Evolutionary conservation across 2,329 filamentous ascomycete genomes (phyloP).

Genomic region (Colletotrichum sp.): DNA sequence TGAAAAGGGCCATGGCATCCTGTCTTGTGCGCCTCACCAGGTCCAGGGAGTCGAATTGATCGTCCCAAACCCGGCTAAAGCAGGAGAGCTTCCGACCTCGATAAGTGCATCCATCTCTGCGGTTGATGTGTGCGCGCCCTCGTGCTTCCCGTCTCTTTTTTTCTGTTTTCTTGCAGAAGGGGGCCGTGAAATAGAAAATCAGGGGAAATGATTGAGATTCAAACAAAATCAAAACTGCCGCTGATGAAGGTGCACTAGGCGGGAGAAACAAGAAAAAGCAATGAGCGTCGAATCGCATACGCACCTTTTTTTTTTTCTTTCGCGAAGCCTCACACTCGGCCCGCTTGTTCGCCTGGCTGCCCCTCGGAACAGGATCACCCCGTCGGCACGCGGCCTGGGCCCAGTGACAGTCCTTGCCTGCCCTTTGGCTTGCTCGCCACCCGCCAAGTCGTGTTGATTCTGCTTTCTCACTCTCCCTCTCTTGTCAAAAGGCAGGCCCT

Average conservation of each 20-base stretch:
- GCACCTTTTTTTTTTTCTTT: background rate
- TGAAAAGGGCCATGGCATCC: background rate
- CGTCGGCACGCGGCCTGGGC: constrained; percentile 4
- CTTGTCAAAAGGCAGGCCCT: background rate
- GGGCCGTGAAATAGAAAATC: background rate
- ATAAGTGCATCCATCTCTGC: background rate
- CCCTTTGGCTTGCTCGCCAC: background rate
- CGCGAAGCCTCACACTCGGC: constrained; percentile 16
- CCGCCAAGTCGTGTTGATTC: background rate
- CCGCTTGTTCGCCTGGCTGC: constrained; percentile 7
- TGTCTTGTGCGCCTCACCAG: constrained; percentile 2
- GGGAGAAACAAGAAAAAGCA: constrained; percentile 15
- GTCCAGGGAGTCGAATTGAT: background rate
- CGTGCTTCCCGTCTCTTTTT: background rate
- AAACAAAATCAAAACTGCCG: background rate
- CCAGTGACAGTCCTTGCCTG: constrained; percentile 1
- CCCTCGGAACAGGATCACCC: constrained; percentile 9
- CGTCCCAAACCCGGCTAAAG: background rate
- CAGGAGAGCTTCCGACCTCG: background rate
- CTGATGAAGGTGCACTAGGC: constrained; percentile 11
- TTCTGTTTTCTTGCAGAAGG: background rate
- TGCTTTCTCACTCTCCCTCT: background rate
- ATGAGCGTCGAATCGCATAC: constrained; percentile 1
- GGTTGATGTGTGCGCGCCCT: background rate
- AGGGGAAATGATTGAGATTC: background rate